Conservation (phyloP, 768 basidiomycete genomes). For the Lactarius hatsudake region DNA sequence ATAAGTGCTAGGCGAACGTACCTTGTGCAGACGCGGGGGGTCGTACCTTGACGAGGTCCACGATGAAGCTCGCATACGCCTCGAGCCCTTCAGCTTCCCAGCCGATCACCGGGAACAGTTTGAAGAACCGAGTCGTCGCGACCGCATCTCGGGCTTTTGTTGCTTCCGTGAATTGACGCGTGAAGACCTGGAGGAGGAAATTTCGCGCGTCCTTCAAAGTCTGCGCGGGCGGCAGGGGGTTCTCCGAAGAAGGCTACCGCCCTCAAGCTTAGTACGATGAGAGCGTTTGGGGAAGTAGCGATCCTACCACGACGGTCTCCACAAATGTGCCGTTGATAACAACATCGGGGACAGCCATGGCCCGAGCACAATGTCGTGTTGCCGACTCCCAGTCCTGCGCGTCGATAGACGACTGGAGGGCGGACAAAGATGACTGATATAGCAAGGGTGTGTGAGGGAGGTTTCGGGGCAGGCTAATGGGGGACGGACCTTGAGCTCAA, state of each 20-base stretch:
- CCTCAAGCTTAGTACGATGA: conserved; percentile 1
- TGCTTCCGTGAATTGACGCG: conserved; percentile 76
- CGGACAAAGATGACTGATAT: conserved; percentile 62
- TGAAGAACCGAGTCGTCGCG: conserved; percentile 91
- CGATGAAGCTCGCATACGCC: conserved; percentile 90
- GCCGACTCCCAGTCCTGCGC: conserved; percentile 95
- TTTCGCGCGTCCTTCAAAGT: conserved; percentile 75
- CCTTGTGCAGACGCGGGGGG: conserved; percentile 81
- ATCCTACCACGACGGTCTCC: conserved; percentile 76
- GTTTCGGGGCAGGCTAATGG: neutral
- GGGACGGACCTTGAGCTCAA: conserved; percentile 82
- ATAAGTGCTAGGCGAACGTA: conserved; percentile 36
- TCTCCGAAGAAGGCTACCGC: conserved; percentile 82
- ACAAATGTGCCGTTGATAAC: conserved; percentile 85
- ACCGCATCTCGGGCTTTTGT: conserved; percentile 79
- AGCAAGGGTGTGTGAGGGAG: conserved; percentile 32
- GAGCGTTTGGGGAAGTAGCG: neutral
- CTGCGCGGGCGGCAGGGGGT: conserved; percentile 81
- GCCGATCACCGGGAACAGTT: conserved; percentile 92
- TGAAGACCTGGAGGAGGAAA: conserved; percentile 73
- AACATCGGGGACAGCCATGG: conserved; percentile 77
- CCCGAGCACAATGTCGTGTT: conserved; percentile 83
- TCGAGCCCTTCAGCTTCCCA: conserved; percentile 91
- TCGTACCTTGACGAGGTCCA: conserved; percentile 80
- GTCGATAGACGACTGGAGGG: conserved; percentile 61